Conservation (phyloP, 2,329 filamentous ascomycete species). For the Aaosphaeria arxii region DNA sequence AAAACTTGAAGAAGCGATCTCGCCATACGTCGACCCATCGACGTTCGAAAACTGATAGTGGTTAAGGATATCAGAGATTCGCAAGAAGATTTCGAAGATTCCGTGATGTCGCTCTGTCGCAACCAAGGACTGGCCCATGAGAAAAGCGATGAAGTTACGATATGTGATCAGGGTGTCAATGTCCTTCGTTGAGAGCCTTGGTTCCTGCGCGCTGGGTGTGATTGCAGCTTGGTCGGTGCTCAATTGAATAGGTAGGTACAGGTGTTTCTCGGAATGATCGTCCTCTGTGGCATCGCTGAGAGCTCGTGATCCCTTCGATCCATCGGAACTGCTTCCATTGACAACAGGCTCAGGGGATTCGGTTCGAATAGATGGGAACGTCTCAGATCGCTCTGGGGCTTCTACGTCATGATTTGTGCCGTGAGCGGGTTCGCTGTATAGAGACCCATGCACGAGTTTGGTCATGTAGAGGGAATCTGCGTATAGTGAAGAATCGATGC, state of each 20-base stretch:
- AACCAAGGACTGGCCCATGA: constrained; percentile 60
- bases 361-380: constrained; percentile 22
- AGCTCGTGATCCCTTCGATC: constrained; percentile 48
- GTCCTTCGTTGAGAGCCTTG: constrained; percentile 45
- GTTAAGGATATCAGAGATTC: constrained; percentile 56
- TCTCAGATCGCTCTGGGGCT: constrained; percentile 17
- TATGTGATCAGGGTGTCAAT: constrained; percentile 57
- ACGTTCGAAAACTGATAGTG: constrained; percentile 60
- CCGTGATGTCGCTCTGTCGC: constrained; percentile 54
- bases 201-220: constrained; percentile 20
- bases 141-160: constrained; percentile 63
- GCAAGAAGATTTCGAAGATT: constrained; percentile 60
- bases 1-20: constrained; percentile 63
- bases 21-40: constrained; percentile 62
- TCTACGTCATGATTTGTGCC: constrained; percentile 14
- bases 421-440: constrained; percentile 39
- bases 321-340: constrained; percentile 36
- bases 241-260: constrained; percentile 59
- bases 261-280: constrained; percentile 47
- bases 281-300: constrained; percentile 50
- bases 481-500: constrained; percentile 58
- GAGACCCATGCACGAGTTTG: constrained; percentile 53
- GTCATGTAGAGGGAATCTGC: constrained; percentile 56
- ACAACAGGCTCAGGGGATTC: constrained; percentile 31
- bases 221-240: constrained; percentile 47